Evolutionary conservation across 805 yeast genomes (phyloP).

Genomic region (Yarrowia sp.): DNA sequence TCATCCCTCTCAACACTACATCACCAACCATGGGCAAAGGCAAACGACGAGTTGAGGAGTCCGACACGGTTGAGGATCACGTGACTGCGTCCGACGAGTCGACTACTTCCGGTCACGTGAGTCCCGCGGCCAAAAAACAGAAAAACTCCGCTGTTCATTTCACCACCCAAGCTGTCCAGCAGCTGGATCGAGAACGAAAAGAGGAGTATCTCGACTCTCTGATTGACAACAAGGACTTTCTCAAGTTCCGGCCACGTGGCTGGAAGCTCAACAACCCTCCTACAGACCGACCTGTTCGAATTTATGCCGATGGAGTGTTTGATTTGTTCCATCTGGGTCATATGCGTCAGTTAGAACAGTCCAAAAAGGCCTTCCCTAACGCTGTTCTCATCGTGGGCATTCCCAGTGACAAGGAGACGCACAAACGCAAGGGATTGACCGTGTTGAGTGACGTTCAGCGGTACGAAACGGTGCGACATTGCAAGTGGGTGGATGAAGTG

Average conservation of each 20-base stretch:
- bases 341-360: constrained; percentile 96
- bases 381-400: constrained; percentile 86
- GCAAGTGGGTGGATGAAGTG: constrained; percentile 98
- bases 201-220: constrained; percentile 25
- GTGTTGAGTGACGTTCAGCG: constrained; percentile 86
- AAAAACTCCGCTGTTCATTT: not conserved
- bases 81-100: constrained; percentile 1
- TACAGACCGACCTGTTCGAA: constrained; percentile 75
- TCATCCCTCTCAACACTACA: not conserved
- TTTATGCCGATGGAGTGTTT: constrained; percentile 98
- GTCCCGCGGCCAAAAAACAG: not conserved
- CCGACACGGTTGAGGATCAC: not conserved
- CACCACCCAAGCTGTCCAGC: constrained; percentile 21
- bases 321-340: constrained; percentile 96
- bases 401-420: constrained; percentile 88
- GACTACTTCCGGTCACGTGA: not conserved
- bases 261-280: constrained; percentile 81
- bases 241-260: constrained; percentile 60
- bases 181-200: constrained; percentile 11
- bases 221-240: constrained; percentile 22
- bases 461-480: constrained; percentile 85
- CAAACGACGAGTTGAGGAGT: not conserved
- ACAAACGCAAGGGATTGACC: constrained; percentile 87
- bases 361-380: constrained; percentile 85
- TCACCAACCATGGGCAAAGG: not conserved